phyloP scores from a whole-genome alignment of 208 protist species.

The Trypanosoma theileri region DNA sequence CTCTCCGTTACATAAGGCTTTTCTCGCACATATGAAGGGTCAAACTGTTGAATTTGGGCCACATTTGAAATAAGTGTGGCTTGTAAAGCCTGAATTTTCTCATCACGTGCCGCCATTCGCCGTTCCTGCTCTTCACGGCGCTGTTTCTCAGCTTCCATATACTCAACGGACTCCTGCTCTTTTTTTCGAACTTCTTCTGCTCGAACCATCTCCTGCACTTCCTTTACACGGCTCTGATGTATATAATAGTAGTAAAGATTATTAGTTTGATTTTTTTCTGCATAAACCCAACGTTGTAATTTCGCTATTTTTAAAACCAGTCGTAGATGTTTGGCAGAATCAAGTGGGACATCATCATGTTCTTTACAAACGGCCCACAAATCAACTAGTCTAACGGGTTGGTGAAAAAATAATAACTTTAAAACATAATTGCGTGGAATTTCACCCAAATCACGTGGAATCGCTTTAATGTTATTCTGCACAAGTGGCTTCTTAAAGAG shows the following conservation, averaged over 20 bases:
- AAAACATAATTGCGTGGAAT: slow-evolving; percentile 86
- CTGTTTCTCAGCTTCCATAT: slow-evolving; percentile 14
- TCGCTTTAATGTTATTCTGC: slow-evolving; percentile 83
- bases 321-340: slow-evolving; percentile 86
- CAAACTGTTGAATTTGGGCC: slow-evolving; percentile 61
- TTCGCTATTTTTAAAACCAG: slow-evolving; percentile 85
- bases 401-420: slow-evolving; percentile 85
- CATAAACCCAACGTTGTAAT: slow-evolving; percentile 86
- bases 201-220: slow-evolving; percentile 86
- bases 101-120: slow-evolving; percentile 38
- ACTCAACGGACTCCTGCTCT: slow-evolving; percentile 37
- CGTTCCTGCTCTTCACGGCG: slow-evolving; percentile 18
- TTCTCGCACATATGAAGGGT: slow-evolving; percentile 49
- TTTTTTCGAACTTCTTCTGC: slow-evolving; percentile 60
- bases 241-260: slow-evolving; percentile 91
- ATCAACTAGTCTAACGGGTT: slow-evolving; percentile 79
- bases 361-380: slow-evolving; percentile 86
- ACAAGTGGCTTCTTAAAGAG: slow-evolving; percentile 82
- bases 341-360: slow-evolving; percentile 85
- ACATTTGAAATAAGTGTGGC: slow-evolving; percentile 62
- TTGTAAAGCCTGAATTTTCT: slow-evolving; percentile 67
- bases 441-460: slow-evolving; percentile 87
- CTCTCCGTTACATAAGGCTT: slow-evolving; percentile 69
- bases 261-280: slow-evolving; percentile 89
- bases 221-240: slow-evolving; percentile 67